These are phyloP conservation scores for Zygosaccharomyces gambellarensis DNA, from an alignment of 805 yeast species.

Conservation along the genomic window DNA sequence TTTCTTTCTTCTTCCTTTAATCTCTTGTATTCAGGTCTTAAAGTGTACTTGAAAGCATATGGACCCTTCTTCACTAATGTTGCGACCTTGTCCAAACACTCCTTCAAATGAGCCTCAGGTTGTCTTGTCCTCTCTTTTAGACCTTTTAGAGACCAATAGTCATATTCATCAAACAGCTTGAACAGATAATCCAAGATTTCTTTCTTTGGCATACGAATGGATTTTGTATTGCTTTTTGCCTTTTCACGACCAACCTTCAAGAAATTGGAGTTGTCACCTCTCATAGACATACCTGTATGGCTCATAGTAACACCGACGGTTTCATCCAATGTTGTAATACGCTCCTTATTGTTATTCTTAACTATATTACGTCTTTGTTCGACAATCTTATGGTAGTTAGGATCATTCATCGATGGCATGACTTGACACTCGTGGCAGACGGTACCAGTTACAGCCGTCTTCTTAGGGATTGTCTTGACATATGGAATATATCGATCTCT, in stretches of 20 bases:
- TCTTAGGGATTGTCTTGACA: constrained; percentile 82
- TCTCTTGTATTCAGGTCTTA: constrained; percentile 84
- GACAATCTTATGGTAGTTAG: constrained; percentile 61
- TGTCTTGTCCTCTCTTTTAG: constrained; percentile 89
- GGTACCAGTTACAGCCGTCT: constrained; percentile 80
- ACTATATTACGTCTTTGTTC: constrained; percentile 48
- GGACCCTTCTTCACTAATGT: constrained; percentile 90
- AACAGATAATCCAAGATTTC: constrained; percentile 85
- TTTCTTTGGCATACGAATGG: constrained; percentile 89
- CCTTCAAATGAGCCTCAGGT: constrained; percentile 90
- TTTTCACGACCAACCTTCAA: constrained; percentile 49
- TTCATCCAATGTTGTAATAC: constrained; percentile 65
- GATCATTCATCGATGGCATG: constrained; percentile 70
- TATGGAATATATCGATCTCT: constrained; percentile 61
- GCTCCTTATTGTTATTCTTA: constrained; percentile 50
- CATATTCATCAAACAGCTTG: constrained; percentile 87
- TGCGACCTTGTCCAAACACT: constrained; percentile 86
- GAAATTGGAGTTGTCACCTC: constrained; percentile 66
- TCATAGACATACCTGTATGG: constrained; percentile 78
- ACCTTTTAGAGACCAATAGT: constrained; percentile 95
- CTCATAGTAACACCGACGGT: constrained; percentile 86
- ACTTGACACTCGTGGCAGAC: constrained; percentile 90
- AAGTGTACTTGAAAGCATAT: constrained; percentile 83
- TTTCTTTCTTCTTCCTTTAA: constrained; percentile 73
- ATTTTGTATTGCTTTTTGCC: constrained; percentile 50